Conservation (phyloP, 1,284 basidiomycete species). For the Cryptococcus sp. region DNA sequence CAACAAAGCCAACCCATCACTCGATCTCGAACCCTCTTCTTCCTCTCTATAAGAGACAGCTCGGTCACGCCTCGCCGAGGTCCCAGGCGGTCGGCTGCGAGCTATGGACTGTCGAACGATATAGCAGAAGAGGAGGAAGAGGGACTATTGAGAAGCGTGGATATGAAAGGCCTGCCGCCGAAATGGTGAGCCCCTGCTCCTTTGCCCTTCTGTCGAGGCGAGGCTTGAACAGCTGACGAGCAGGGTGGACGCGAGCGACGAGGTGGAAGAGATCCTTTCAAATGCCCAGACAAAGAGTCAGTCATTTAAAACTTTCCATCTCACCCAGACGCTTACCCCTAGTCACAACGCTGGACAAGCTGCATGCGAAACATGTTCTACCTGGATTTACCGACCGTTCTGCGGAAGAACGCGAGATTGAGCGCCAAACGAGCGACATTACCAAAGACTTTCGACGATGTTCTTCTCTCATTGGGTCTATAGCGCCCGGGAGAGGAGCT, state of each 20-base stretch:
- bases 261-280: conserved; percentile 72
- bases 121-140: conserved; percentile 53
- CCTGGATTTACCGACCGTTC: conserved; percentile 94
- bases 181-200: conserved; percentile 54
- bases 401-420: conserved; percentile 89
- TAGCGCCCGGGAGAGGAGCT: conserved; percentile 45
- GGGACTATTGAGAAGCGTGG: conserved; percentile 59
- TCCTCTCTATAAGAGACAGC: conserved; percentile 90
- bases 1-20: conserved; percentile 48
- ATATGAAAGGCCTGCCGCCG: conserved; percentile 58
- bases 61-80: conserved; percentile 40
- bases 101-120: conserved; percentile 41
- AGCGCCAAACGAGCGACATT: conserved; percentile 76
- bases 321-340: conserved; percentile 7
- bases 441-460: conserved; percentile 86
- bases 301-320: conserved; percentile 25
- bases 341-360: conserved; percentile 79
- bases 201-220: no score
- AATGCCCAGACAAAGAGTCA: conserved; percentile 71
- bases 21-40: conserved; percentile 85
- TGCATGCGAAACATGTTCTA: conserved; percentile 91
- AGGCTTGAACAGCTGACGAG: conserved; percentile 15
- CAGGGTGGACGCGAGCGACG: conserved; percentile 87
- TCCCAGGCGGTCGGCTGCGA: background rate
- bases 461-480: conserved; percentile 62